These are phyloP conservation scores for Cutaneotrichosporon mucoides DNA, from an alignment of 1,284 basidiomycete species.

Conservation along the genomic window DNA sequence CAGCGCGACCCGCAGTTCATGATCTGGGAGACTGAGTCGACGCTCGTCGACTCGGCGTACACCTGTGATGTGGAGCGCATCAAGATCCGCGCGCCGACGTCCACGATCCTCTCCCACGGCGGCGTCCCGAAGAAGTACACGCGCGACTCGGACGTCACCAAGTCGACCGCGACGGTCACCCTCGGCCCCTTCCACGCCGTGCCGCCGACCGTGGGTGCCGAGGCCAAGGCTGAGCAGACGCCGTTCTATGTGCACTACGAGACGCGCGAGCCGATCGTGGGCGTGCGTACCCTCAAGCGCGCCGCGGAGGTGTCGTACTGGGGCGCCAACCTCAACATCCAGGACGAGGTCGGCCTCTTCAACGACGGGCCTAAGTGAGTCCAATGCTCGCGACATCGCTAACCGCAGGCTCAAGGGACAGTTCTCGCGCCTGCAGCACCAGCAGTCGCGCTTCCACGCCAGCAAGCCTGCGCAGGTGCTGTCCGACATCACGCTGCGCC, in stretches of 20 bases:
- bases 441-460: slow-evolving; percentile 66
- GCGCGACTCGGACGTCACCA: slow-evolving; percentile 54
- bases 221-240: slow-evolving; percentile 58
- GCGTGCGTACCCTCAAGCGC: slow-evolving; percentile 68
- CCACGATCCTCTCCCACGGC: slow-evolving; percentile 66
- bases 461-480: slow-evolving; percentile 66
- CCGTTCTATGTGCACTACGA: slow-evolving; percentile 71
- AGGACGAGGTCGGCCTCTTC: slow-evolving; percentile 77
- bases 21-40: slow-evolving; percentile 67
- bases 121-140: slow-evolving; percentile 46
- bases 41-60: slow-evolving; percentile 72
- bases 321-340: slow-evolving; percentile 89
- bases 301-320: slow-evolving; percentile 91
- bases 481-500: slow-evolving; percentile 60
- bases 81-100: slow-evolving; percentile 74
- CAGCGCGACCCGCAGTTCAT: slow-evolving; percentile 79
- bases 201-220: slow-evolving; percentile 55
- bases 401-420: slow-evolving; percentile 78
- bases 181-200: slow-evolving; percentile 82
- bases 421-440: slow-evolving; percentile 87
- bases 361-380: slow-evolving; percentile 85
- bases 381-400: not conserved
- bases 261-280: slow-evolving; percentile 72
- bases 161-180: slow-evolving; percentile 73
- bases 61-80: slow-evolving; percentile 72